A percentile compares a stretch with the other conserved stretches of the same genome.
Evolutionary conservation across 441 rosid genomes (phyloP).

Genomic region (Adansonia grandidieri): DNA sequence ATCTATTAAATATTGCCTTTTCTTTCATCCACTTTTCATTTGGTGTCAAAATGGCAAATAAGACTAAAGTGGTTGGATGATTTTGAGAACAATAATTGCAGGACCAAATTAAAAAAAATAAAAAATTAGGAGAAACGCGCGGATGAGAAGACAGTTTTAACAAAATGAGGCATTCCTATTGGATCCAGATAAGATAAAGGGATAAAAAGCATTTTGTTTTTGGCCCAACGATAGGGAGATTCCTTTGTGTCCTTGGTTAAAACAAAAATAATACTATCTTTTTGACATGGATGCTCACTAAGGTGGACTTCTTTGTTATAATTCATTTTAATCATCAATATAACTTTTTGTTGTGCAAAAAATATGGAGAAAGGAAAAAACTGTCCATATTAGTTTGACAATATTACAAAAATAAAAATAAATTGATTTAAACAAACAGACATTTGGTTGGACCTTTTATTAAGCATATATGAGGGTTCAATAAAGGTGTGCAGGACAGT

Average conservation of each 20-base stretch:
- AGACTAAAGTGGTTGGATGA: background rate
- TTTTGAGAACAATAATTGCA: slow-evolving; percentile 32
- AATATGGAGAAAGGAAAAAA: too few species aligned
- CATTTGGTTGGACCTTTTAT: too few species aligned
- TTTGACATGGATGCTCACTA: background rate
- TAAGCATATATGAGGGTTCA: too few species aligned
- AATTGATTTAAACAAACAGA: too few species aligned
- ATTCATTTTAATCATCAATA: too few species aligned
- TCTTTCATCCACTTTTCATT: slow-evolving; percentile 9
- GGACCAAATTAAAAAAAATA: too few species aligned
- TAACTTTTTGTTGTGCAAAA: too few species aligned
- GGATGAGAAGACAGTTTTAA: slow-evolving; percentile 28
- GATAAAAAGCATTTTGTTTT: slow-evolving; percentile 6
- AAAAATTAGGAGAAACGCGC: background rate
- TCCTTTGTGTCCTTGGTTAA: slow-evolving; percentile 16
- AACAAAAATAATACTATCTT: background rate
- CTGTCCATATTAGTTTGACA: too few species aligned
- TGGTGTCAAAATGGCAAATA: too few species aligned
- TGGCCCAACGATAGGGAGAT: slow-evolving; percentile 31
- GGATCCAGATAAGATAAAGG: slow-evolving; percentile 14
- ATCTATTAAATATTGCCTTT: slow-evolving; percentile 15
- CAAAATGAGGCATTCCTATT: slow-evolving; percentile 25
- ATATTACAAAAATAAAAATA: too few species aligned
- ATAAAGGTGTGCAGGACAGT: background rate
- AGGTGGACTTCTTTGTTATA: too few species aligned